Percentiles rank a stretch among this genome's conserved stretches.
phyloP scores from a whole-genome alignment of 108 stramenopile species.

The Poteriospumella lacustris region DNA sequence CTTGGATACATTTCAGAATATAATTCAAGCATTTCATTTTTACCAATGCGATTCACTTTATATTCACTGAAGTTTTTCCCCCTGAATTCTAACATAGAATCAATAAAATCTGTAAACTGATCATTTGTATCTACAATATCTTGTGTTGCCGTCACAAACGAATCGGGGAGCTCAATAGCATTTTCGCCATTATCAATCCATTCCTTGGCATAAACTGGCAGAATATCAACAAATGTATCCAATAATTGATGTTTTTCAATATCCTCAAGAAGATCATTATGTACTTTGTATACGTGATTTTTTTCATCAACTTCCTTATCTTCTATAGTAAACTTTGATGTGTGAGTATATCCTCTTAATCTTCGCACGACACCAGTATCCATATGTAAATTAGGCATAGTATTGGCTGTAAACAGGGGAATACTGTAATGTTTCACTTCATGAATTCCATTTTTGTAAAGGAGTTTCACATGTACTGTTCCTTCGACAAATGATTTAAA shows the following conservation, averaged over 20 bases:
- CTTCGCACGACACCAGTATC: not conserved
- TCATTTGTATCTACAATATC: not conserved
- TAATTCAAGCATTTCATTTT: slow-evolving; percentile 10
- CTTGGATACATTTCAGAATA: not conserved
- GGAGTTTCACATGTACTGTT: not conserved
- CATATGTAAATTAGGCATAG: not conserved
- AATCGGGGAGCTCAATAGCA: not conserved
- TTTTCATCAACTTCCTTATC: not conserved
- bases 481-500: not conserved
- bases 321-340: not conserved
- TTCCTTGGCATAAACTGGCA: not conserved
- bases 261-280: not conserved
- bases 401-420: not conserved
- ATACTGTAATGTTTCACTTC: not conserved
- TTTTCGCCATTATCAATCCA: not conserved
- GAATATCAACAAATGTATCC: not conserved
- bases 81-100: not conserved
- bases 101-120: not conserved
- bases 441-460: slow-evolving; percentile 1
- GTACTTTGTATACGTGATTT: not conserved
- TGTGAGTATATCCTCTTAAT: not conserved
- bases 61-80: not conserved
- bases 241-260: not conserved
- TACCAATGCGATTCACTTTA: not conserved
- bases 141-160: not conserved